These are phyloP conservation scores for Rhodotorula mucilaginosa DNA, from an alignment of 1,284 basidiomycete genomes.

Conservation along the genomic window DNA sequence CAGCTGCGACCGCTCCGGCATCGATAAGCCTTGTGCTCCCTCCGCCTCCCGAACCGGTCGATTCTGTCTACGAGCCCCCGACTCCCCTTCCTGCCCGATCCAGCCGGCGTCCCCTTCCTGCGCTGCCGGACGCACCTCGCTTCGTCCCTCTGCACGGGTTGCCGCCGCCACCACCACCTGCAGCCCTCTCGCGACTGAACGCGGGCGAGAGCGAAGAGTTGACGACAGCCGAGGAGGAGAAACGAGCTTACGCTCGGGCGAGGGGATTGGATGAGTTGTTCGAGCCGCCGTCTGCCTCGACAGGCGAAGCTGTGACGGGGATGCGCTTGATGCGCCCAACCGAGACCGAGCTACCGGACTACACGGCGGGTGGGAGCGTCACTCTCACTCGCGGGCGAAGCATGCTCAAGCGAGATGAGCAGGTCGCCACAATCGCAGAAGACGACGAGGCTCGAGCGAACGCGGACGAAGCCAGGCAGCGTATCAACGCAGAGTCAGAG, in stretches of 20 bases:
- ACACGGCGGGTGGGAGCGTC: not conserved
- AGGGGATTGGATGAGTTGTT: slow-evolving; percentile 4
- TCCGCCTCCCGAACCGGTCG: slow-evolving; percentile 1
- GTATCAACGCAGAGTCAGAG: not conserved
- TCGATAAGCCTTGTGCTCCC: not conserved
- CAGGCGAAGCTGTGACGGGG: not conserved
- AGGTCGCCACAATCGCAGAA: no score
- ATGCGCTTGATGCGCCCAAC: not conserved
- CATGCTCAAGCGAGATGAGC: not conserved
- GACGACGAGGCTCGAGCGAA: not conserved
- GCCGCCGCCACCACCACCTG: not conserved
- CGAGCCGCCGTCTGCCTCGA: not conserved
- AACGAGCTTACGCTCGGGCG: not conserved
- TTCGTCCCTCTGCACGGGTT: slow-evolving; percentile 10
- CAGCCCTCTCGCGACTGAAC: not conserved
- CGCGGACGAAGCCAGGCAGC: not conserved
- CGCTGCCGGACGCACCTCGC: not conserved
- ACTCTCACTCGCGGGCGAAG: not conserved
- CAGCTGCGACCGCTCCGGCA: no score
- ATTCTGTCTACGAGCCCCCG: not conserved
- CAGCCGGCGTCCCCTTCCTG: not conserved
- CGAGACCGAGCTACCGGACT: not conserved
- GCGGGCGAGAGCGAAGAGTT: not conserved
- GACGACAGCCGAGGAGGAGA: slow-evolving; percentile 3
- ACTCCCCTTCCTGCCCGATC: not conserved